Base-by-base conservation (phyloP, 208 protist species). In the Giardia muris region DNA sequence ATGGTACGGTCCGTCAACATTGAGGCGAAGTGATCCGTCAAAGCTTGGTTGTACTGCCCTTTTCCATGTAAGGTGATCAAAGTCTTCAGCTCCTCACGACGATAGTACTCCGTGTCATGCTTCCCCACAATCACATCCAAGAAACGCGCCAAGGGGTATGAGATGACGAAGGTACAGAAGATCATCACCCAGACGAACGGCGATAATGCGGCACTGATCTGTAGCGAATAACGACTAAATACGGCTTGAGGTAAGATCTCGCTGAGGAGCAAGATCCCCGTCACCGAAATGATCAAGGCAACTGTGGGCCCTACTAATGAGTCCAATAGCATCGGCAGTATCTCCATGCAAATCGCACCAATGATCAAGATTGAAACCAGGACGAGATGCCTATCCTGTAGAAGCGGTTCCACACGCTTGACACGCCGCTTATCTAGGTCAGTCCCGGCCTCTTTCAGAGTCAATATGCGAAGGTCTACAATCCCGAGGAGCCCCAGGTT, bases 221-320 rank as follows among this genome's bases (percentile, higher is more conserved):
- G 92, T 46, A 96, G 94, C 10, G 94, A 93, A 86, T 95, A 93
- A 43, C 95, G 94, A 92, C 95, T 95, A 90, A 96, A 96, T 46
- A 96, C 88, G 3, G 95, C 94, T 93, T 96, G 94, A 19, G 95
- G 95, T 76, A 96, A 93, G 92, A 96, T 96, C 93, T 96, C 95
- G 67, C 95, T 94, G 87, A 96, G 96, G 46, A 96, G 39, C 39
- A 96, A 93, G 0, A 95, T 95, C 39, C 95, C 93, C 39, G 91
- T 93, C 44, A 96, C 95, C 45, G 94, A 96, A 1, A 94, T 90
- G 22, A 95, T 47, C 86, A 96, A 92, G 39, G 95, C 93, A 30
- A 93, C 93, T 39, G 95, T 67, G 10, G 94, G 94, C 43, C 95
- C 94, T 46, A 96, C 90, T 89, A 96, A 93, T 91, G 93, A 93